Base-by-base conservation (phyloP, 768 basidiomycete species). In the Sistotremastrum niveocremeum region DNA sequence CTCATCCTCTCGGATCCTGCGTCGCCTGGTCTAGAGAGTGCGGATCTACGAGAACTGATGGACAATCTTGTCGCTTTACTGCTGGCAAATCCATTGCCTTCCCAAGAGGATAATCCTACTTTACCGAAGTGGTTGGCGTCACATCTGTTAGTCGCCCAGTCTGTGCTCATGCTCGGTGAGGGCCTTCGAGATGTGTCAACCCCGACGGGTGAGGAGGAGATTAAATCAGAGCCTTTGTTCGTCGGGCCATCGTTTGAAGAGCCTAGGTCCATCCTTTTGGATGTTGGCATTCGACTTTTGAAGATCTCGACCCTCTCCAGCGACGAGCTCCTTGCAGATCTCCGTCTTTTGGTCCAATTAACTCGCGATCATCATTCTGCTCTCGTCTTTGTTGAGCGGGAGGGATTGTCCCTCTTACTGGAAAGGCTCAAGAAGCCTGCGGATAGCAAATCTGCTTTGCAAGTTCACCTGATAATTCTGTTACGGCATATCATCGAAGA, bases 401-500 rank as follows among this genome's bases (percentile, higher is more conserved):
- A 77, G 43, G 89, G 84, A 1, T 62, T 90, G 9, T 49, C 61
- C 0, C 59, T 69, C 12, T 66, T 95, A 12, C 79, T 94, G 63
- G 69, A 72, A 45, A 75, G 80, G 32, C 68, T 91, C 52, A 75
- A 76, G 52, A 63, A 68, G 11, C 65, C 70, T 10, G 76, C 79
- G 6, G 50, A 62, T 3, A 58, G 58, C 28, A 56, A 59, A 7
- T 61, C 69, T 31, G 80, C 83, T 12, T 82, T 80, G 51, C 87
- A 88, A 40, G 79, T 84, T 0, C 88, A 90, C 60, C 74, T 90
- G 45, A 79, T 81, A 37, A 84, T 83, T 55, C 84, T 97, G 50
- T 68, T 97, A n/a, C 82, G 95, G 5, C 95, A 99, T 57, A 64
- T 88, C 44, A 76, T 93, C 42, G 95, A 99, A 62, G 87, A 91